Evolutionary conservation across 164 flowering plant species (phyloP).

Genomic region (Santalum album): DNA sequence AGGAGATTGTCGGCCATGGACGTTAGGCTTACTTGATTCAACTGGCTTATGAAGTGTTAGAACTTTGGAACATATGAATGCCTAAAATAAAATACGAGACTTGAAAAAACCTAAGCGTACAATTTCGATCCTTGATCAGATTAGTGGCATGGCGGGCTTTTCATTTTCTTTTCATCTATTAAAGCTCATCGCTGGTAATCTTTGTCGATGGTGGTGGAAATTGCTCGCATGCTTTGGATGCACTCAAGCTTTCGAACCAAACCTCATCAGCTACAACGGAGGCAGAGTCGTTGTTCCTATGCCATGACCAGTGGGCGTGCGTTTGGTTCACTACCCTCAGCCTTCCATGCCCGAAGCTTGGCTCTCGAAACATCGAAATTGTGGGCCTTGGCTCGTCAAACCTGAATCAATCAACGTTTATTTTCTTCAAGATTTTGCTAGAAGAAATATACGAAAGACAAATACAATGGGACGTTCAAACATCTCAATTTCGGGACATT

Average conservation of each 20-base stretch:
- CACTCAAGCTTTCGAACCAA: slow-evolving; percentile 42
- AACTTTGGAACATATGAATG: no score
- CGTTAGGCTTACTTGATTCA: no score
- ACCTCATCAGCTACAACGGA: slow-evolving; percentile 39
- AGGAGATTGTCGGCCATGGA: no score
- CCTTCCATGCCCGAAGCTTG: slow-evolving; percentile 87
- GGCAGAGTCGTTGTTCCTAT: slow-evolving; percentile 58
- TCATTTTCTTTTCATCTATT: no score
- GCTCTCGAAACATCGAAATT: slow-evolving; percentile 51
- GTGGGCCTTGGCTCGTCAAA: slow-evolving; percentile 39
- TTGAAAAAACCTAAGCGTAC: no score
- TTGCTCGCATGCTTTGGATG: slow-evolving; percentile 9
- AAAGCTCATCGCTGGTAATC: slow-evolving; percentile 19
- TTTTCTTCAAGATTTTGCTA: no score
- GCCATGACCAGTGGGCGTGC: slow-evolving; percentile 85
- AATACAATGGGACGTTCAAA: no score
- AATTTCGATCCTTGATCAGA: no score
- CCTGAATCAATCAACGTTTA: slow-evolving; percentile 18
- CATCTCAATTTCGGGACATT: no score
- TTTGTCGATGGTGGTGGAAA: not conserved
- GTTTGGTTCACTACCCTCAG: slow-evolving; percentile 43
- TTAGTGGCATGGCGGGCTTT: no score
- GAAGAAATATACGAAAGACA: not conserved
- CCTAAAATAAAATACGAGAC: no score
- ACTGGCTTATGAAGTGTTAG: no score